Conservation (phyloP, 2,329 filamentous ascomycete genomes). For the Claviceps digitariae region DNA sequence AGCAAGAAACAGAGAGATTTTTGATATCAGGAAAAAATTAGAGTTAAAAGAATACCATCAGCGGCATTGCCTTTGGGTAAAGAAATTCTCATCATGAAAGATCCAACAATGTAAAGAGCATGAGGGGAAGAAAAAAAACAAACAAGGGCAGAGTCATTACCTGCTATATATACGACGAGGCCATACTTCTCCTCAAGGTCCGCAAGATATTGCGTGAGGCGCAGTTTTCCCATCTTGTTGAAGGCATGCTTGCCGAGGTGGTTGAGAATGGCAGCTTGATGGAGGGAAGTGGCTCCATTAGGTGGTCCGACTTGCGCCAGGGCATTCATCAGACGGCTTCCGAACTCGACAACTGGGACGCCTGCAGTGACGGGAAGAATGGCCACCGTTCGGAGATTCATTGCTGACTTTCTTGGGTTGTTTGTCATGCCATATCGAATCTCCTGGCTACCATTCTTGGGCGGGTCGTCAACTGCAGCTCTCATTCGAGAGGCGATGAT, state of each 20-base stretch:
- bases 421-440: conserved; percentile 39
- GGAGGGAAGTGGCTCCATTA: conserved; percentile 82
- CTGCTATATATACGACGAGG: conserved; percentile 84
- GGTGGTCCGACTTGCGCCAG: conserved; percentile 78
- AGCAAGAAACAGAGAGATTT: conserved; percentile 3
- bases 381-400: conserved; percentile 86
- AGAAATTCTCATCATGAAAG: conserved; percentile 40
- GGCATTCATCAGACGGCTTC: conserved; percentile 75
- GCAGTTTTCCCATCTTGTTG: conserved; percentile 92
- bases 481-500: conserved; percentile 95
- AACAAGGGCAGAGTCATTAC: conserved; percentile 22
- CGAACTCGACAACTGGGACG: conserved; percentile 90
- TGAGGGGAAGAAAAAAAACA: not conserved
- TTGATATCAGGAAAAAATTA: conserved; percentile 52
- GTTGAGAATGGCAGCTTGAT: conserved; percentile 85
- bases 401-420: conserved; percentile 60
- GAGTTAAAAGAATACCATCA: conserved; percentile 46
- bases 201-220: conserved; percentile 87
- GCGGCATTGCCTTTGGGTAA: conserved; percentile 36
- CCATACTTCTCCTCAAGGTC: conserved; percentile 96
- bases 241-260: conserved; percentile 94
- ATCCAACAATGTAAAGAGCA: not conserved
- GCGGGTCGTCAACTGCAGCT: conserved; percentile 68
- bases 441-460: conserved; percentile 53
- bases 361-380: conserved; percentile 83